Evolutionary conservation across 1,139 yeast genomes (phyloP), one percentile per base, ranked within the genome.

Genomic region (Pneumocystis jirovecii): DNA sequence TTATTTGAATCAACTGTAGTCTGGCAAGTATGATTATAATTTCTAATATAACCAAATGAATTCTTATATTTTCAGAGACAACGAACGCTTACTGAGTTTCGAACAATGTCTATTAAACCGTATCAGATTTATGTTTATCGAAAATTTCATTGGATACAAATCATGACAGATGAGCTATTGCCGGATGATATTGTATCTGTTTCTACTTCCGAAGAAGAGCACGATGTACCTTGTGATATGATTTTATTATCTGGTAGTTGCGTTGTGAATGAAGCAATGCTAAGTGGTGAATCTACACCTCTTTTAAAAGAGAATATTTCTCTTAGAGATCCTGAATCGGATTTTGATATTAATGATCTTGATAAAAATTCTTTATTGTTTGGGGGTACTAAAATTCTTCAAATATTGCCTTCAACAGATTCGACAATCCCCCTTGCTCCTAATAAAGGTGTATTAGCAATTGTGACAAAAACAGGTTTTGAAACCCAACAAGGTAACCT

Each of bases 221-320:
- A 88, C 70, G 97, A 97, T 1, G 79, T 93, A 66, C 97, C 99
- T n/a, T 93, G 99, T 80, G 99, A 93, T 76, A 78, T 93, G 77
- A 77, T 93, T 61, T 80, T 93, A 65, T 77, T 89, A 64, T 91
- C 86, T 72, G 97, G 97, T 64, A 81, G 95, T 61, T 95, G 95
- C 67, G 91, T 91, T 74, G 95, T 91, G 62, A 91, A 91, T 74
- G 98, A 91, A 79, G 97, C 97, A 44, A 91, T 91, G 97, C 84
- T 91, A 68, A 88, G 96, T 4, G 99, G 99, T 75, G 99, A 93
- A 78, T 89, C 96, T 7, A 93, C 98, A 63, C 99, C 99, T 10
- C 80, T 93, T 71, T 83, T 95, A 73, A 93, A 93, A 75, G 99
- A 93, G 77, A 87, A 96, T 2, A 83, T 91, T 69, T 85, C 84